Evolutionary conservation across 345 rosid genomes (phyloP).

Genomic region (Hibiscus tridactylites): DNA sequence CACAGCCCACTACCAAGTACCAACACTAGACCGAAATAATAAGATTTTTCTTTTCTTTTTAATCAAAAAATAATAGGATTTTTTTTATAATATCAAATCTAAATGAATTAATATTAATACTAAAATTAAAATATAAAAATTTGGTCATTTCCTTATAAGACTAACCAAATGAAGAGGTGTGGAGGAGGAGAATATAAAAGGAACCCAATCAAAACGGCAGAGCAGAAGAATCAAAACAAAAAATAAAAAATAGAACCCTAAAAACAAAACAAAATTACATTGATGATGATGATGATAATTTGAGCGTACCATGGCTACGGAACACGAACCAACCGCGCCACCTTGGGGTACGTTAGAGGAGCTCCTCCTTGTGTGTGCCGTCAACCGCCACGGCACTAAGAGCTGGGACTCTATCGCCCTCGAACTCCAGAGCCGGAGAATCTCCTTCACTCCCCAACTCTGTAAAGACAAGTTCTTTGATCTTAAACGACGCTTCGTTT

Average conservation of each 20-base stretch:
- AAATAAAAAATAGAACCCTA: background rate
- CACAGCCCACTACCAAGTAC: background rate
- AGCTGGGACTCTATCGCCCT: slow-evolving; percentile 46
- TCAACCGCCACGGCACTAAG: slow-evolving; percentile 42
- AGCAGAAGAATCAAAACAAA: background rate
- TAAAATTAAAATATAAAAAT: no score
- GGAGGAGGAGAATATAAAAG: background rate
- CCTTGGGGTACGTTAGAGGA: slow-evolving; percentile 64
- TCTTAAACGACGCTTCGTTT: slow-evolving; percentile 34
- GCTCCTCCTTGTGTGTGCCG: slow-evolving; percentile 60
- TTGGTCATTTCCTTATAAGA: background rate
- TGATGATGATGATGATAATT: background rate
- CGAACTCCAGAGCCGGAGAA: slow-evolving; percentile 34
- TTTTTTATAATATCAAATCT: no score
- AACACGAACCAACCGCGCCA: slow-evolving; percentile 13
- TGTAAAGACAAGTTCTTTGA: slow-evolving; percentile 39
- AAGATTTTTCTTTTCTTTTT: no score
- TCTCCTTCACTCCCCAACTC: slow-evolving; percentile 31
- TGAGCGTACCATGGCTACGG: slow-evolving; percentile 23
- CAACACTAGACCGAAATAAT: no score
- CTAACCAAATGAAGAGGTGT: background rate
- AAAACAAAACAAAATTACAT: background rate
- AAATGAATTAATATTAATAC: no score
- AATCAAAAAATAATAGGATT: no score
- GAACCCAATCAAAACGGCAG: background rate